Evolutionary conservation across 129 eudicot genomes (phyloP), one percentile per base, ranked within the genome.

Genomic region (Chrysanthemum makinoi): DNA sequence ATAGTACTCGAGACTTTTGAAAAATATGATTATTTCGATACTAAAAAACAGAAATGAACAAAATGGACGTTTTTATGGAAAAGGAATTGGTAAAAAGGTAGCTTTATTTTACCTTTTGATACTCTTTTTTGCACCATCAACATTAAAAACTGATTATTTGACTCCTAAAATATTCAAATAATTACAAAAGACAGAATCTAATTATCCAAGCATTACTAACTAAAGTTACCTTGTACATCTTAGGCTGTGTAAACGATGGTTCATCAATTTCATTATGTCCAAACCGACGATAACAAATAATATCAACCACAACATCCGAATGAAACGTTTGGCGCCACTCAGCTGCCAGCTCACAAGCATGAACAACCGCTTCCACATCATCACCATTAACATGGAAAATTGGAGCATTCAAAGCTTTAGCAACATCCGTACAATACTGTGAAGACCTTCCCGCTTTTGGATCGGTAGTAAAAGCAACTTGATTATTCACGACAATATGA

Each of bases 241-340:
- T 85, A 47, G 98, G 98, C 58, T 92, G 98, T 48, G 98, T 92
- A 73, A 92, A 92, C 15, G 89, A 89, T 20, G 98, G 98, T 68
- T 92, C 98, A 44, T 92, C 98, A 58, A 92, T 92, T 80, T 92
- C 98, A 78, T 92, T 92, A 88, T 92, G 98, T 68, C 98, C 98
- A 81, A 92, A 92, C 48, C 98, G 82, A 61, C 98, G 95, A 64
- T 92, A 92, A 77, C 98, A 92, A 46, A 92, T 85, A 17, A 92
- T 85, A 70, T 92, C 98, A 62, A 89, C 91, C 75, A 92, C 98
- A 62, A 89, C 96, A 78, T 92, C 98, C 5, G 96, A 66, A 73
- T 92, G 98, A 75, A 92, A 92, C 20, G 82, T 92, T 82, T 92
- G 98, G 56, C 98, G 89, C 98, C 98, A 92, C 79, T 92, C 96